A percentile compares a stretch with the other conserved stretches of the same genome.
Conservation (phyloP, 176 grass and related monocot genomes). For the Oryza coarctata region DNA sequence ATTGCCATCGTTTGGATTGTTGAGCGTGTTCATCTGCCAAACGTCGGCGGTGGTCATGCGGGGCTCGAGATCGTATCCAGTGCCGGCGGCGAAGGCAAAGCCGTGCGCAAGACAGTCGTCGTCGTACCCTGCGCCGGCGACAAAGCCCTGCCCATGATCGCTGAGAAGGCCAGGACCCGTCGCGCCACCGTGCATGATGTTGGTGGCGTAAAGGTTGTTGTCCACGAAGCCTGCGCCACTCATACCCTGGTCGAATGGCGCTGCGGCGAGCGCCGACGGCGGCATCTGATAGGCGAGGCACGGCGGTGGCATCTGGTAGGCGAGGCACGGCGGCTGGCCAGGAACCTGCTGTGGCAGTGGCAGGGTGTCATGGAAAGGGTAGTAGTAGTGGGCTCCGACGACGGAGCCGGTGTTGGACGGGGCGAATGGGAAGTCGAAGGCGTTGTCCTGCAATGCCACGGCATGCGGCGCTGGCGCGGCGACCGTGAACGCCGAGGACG, state of each 20-base stretch:
- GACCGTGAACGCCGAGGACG: neutral
- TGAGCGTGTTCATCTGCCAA: neutral
- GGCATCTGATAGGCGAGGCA: neutral
- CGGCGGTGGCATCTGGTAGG: constrained; percentile 1
- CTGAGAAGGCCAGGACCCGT: neutral
- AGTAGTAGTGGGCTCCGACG: neutral
- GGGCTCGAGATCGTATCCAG: neutral
- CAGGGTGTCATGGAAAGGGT: neutral
- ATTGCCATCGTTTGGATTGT: neutral
- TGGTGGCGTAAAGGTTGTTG: neutral
- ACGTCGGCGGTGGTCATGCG: neutral
- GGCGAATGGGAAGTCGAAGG: neutral
- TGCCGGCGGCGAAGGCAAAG: neutral
- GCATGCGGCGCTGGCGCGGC: neutral
- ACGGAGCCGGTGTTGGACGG: neutral
- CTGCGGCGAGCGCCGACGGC: neutral
- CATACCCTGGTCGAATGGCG: neutral
- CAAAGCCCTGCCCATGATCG: neutral
- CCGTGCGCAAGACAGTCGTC: neutral
- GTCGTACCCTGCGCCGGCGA: neutral
- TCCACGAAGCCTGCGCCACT: neutral
- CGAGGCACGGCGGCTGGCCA: neutral
- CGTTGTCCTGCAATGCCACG: neutral
- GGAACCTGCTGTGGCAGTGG: neutral
- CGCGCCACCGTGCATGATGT: neutral